Percentiles rank a stretch among this genome's conserved stretches.
Evolutionary conservation across 179 eudicot genomes (phyloP).

Genomic region (Amaranthus tricolor): DNA sequence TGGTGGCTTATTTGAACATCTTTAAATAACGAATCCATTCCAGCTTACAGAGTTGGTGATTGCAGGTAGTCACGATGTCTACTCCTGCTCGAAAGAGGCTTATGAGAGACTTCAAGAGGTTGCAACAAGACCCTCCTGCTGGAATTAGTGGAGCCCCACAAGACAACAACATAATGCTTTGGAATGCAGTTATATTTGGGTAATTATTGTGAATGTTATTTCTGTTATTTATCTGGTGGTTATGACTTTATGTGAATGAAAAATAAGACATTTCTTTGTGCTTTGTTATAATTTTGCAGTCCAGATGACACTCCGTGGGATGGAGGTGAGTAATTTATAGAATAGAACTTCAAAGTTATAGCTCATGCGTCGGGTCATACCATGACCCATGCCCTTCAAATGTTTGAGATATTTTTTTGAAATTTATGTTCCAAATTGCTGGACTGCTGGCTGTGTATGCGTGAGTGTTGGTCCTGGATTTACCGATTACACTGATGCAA

Average conservation of each 20-base stretch:
- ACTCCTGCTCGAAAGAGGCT: constrained; percentile 71
- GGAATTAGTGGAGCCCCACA: constrained; percentile 50
- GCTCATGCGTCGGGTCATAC: background rate
- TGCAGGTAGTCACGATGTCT: constrained; percentile 50
- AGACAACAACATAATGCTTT: constrained; percentile 77
- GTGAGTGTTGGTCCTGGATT: background rate
- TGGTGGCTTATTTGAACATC: too few species aligned
- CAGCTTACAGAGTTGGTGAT: background rate
- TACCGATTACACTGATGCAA: background rate
- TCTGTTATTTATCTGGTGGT: background rate
- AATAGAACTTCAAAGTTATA: background rate
- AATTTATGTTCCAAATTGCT: background rate
- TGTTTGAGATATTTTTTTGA: background rate
- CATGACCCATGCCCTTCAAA: background rate
- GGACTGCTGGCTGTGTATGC: background rate
- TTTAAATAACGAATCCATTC: background rate
- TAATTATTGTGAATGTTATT: constrained; percentile 11
- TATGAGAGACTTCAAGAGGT: constrained; percentile 82
- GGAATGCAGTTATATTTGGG: constrained; percentile 95
- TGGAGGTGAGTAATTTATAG: constrained; percentile 51
- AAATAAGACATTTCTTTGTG: constrained; percentile 11
- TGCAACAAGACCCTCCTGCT: constrained; percentile 86
- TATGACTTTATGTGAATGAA: background rate
- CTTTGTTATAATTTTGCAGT: constrained; percentile 40
- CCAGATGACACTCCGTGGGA: constrained; percentile 89